phyloP scores from a whole-genome alignment of 805 yeast genomes.

The Candida succiphila region DNA sequence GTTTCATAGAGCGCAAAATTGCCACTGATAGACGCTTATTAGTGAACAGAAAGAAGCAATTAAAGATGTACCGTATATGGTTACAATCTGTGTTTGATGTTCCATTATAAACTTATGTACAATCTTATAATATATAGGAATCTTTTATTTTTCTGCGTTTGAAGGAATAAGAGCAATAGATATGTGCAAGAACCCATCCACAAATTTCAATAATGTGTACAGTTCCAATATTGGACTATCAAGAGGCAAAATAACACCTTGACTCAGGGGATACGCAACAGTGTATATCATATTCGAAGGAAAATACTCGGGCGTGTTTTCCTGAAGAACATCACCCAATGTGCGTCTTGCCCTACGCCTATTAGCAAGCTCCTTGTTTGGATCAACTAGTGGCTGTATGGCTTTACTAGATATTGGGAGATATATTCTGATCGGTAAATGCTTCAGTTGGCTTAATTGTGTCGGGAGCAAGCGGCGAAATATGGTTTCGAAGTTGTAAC shows the following conservation, averaged over 20 bases:
- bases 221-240: slow-evolving; percentile 34
- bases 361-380: slow-evolving; percentile 1
- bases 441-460: slow-evolving; percentile 14
- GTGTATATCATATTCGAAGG: slow-evolving; percentile 26
- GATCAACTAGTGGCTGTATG: slow-evolving; percentile 21
- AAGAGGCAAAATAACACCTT: slow-evolving; percentile 45
- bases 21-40: slow-evolving; percentile 86
- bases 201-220: slow-evolving; percentile 32
- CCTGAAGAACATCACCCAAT: slow-evolving; percentile 29
- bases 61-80: slow-evolving; percentile 97
- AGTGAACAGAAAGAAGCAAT: slow-evolving; percentile 83
- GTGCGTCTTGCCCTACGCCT: slow-evolving; percentile 13
- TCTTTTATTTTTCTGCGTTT: slow-evolving; percentile 3
- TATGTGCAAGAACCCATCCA: slow-evolving; percentile 62
- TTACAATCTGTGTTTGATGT: slow-evolving; percentile 77
- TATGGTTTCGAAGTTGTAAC: slow-evolving; percentile 11
- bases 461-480: slow-evolving; percentile 18
- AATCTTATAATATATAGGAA: background rate
- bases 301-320: slow-evolving; percentile 35
- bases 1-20: slow-evolving; percentile 61
- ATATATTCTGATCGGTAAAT: slow-evolving; percentile 40
- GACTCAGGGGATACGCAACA: slow-evolving; percentile 35
- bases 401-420: slow-evolving; percentile 26
- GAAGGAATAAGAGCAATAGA: slow-evolving; percentile 27
- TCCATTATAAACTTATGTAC: slow-evolving; percentile 3